A percentile compares a stretch with the other conserved stretches of the same genome.
These are phyloP conservation scores for Hortaea sp. DNA, from an alignment of 2,329 filamentous ascomycete genomes.

Conservation along the genomic window DNA sequence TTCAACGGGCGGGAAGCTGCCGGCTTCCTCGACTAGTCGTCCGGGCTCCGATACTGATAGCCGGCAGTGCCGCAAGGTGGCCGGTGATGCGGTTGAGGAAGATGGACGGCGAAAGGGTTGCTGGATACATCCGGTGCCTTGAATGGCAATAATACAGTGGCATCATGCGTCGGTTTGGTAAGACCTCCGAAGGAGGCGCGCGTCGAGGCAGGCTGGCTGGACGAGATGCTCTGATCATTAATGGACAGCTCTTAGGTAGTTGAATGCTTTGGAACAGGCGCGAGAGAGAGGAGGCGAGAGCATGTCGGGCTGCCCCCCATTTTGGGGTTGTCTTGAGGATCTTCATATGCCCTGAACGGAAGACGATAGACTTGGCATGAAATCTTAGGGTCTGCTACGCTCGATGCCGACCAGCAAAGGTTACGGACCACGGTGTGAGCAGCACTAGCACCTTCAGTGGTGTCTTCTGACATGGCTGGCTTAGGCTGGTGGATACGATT, in stretches of 20 bases:
- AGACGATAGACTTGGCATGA: constrained; percentile 6
- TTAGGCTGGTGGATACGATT: constrained; percentile 1
- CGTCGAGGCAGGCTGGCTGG: constrained; percentile 62
- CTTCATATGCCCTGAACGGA: constrained; percentile 18
- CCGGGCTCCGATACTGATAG: constrained; percentile 8
- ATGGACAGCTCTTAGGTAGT: constrained; percentile 46
- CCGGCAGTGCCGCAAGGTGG: constrained; percentile 1
- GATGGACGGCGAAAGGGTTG: constrained; percentile 20
- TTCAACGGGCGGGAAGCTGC: constrained; percentile 45
- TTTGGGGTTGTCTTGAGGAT: constrained; percentile 43
- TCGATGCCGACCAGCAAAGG: constrained; percentile 22
- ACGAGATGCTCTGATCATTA: constrained; percentile 57
- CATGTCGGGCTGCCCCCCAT: constrained; percentile 39
- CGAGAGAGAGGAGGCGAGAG: constrained; percentile 42
- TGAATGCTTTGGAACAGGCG: constrained; percentile 18
- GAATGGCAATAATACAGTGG: constrained; percentile 30
- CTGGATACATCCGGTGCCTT: constrained; percentile 23
- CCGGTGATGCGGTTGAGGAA: constrained; percentile 6
- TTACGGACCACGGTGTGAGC: constrained; percentile 1
- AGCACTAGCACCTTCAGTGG: constrained; percentile 24
- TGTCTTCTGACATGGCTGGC: constrained; percentile 13
- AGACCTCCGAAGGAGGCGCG: constrained; percentile 67
- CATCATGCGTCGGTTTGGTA: constrained; percentile 68
- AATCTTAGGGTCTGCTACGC: constrained; percentile 22
- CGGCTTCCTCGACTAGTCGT: constrained; percentile 55